Percentiles rank a stretch among this genome's conserved stretches.
phyloP scores from a whole-genome alignment of 1,284 basidiomycete species.

The Phaffia rhodozyma region DNA sequence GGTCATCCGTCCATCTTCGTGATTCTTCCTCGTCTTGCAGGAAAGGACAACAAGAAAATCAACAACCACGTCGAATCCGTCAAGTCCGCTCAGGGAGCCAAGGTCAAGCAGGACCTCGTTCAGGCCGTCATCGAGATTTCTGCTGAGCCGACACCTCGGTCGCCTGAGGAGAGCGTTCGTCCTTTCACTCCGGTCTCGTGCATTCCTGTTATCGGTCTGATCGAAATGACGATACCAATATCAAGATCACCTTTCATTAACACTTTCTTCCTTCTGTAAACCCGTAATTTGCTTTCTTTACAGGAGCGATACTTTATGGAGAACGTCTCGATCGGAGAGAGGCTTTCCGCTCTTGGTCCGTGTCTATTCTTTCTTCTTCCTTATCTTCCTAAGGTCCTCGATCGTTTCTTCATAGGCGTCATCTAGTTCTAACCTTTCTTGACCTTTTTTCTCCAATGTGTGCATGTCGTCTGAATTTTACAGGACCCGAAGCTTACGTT shows the following conservation, averaged over 20 bases:
- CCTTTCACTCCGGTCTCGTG: neutral
- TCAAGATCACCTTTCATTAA: neutral
- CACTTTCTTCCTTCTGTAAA: neutral
- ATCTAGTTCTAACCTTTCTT: neutral
- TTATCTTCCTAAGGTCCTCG: neutral
- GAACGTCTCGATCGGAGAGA: slow-evolving; percentile 77
- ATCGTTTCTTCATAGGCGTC: no score
- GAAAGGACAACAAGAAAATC: slow-evolving; percentile 77
- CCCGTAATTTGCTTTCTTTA: neutral
- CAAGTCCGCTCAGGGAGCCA: slow-evolving; percentile 16
- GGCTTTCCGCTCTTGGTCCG: slow-evolving; percentile 63
- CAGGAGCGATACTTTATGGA: slow-evolving; percentile 83
- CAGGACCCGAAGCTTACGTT: slow-evolving; percentile 64
- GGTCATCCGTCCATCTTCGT: neutral
- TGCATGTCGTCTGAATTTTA: neutral
- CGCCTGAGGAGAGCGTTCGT: slow-evolving; percentile 45
- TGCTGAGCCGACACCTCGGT: slow-evolving; percentile 51
- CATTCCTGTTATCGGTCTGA: neutral
- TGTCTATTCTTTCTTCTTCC: slow-evolving; percentile 16
- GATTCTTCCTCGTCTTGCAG: slow-evolving; percentile 36
- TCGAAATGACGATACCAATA: neutral
- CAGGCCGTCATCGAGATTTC: slow-evolving; percentile 38
- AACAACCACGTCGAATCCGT: slow-evolving; percentile 38
- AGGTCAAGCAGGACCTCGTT: slow-evolving; percentile 37
- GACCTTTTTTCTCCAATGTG: neutral